Evolutionary conservation across 306 rosid species (phyloP), one percentile per base, ranked within the genome.

Genomic region (Psophocarpus tetragonolobus): DNA sequence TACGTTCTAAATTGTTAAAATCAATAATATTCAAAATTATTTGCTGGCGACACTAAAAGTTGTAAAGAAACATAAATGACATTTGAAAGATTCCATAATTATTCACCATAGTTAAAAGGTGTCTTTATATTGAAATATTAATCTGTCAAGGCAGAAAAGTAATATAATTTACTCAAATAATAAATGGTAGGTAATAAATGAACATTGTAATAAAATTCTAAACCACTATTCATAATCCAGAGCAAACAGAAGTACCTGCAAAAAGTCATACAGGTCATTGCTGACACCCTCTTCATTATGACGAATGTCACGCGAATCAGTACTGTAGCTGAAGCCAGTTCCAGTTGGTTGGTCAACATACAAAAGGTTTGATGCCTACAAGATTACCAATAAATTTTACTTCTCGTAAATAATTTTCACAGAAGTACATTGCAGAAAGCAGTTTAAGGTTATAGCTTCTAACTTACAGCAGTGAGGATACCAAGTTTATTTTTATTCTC

Each of bases 341-440:
- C 98, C 97, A 78, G 85, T 87, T 26, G 98, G 98, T 82, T 94
- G 98, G 73, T 93, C 98, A 44, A 93, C 96, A 82, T 90, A 93
- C 64, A 93, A 74, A 76, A 93, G 93, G 81, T 91, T 91, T 57
- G 98, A 86, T 20, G 60, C 97, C 98, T 94, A 84, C 90, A 87
- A 82, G 77, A 60, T 63, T 27, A 73, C 47, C 50, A 76, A 39
- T 29, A 63, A 74, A 68, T 20, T 78, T 80, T 57, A 71, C 39
- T 18, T 53, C 56, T 24, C 53, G 33, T 42, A 7, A 32, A 81
- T 29, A 67, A 61, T 42, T 18, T 36, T 44, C 56, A 47, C 38
- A 56, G 61, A 62, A 51, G 21, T 79, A 73, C 77, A 61, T 27
- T 21, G 21, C 74, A 83, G n/a, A 42, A 56, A 61, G n/a, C 18